Evolutionary conservation across 2,329 filamentous ascomycete genomes (phyloP), one percentile per base, ranked within the genome.

Genomic region (Xenoacremonium recifei): DNA sequence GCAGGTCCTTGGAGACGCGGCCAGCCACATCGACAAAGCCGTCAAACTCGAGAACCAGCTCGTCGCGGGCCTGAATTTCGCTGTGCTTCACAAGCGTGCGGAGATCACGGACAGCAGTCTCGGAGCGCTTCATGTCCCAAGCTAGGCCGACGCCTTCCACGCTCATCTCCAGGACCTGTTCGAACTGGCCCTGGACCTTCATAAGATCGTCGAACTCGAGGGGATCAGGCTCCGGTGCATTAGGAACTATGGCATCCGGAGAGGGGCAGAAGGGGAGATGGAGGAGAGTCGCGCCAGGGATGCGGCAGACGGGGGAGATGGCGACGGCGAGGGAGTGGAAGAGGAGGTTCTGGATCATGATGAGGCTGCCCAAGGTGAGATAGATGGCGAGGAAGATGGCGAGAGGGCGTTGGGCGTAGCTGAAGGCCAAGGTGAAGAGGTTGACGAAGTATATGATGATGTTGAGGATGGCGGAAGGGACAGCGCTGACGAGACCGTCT

Each of bases 151-250:
- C 79, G 2, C 82, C 80, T 17, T 82, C 75, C 2, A 80, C 77
- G 13, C 80, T 81, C 44, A 81, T 79, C 51, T 87, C 79, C 4
- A 93, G 67, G 1, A 93, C 81, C 43, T 85, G 79, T 62, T 90
- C 87, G 42, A 95, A 89, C 20, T 82, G 76, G n/a, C 78, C 72
- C 62, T 95, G 88, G 2, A 86, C 79, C 15, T 74, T 74, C 72
- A 93, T 85, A 17, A 95, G 73, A 35, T 84, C 78, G 49, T 89
- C 83, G 51, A 92, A 92, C 55, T 90, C 83, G 33, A 84, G 69
- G 4, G 62, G 63, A 21, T 37, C 40, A n/a, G 38, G 34, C 9
- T 32, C n/a, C 17, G 54, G 48, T 25, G 46, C 40, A 27, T 50
- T 56, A 3, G 51, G 50, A 11, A 54, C 44, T 35, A 55, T 52